Evolutionary conservation across 2,329 filamentous ascomycete genomes (phyloP), one percentile per base, ranked within the genome.

Genomic region (Phialophora expanda): DNA sequence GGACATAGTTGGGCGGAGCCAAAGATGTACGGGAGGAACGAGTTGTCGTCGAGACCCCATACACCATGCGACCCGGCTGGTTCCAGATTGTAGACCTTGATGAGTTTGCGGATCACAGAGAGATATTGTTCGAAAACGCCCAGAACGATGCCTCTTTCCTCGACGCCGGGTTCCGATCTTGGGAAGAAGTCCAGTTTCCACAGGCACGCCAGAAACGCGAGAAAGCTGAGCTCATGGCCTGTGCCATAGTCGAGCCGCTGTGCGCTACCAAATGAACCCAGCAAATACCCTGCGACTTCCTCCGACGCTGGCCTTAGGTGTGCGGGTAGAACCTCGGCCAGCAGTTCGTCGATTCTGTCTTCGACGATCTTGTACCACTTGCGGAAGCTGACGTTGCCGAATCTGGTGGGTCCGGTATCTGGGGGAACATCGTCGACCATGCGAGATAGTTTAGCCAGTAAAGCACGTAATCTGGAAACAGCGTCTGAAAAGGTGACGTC

Each of bases 1-100:
- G 92, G 89, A 9, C 90, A 90, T 48, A 96, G 83, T 76, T 99
- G 95, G 0, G 95, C 93, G 1, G 93, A 97, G 34, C 95, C 95
- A 70, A 98, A 93, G 64, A 99, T 92, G 77, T 98, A 99, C 0
- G 95, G 91, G 28, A 95, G 78, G 76, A 99, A 98, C 8, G 88
- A 93, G 78, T 99, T 94, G 77, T 99, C 95, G 76, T 99, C 95
- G n/a, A 99, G 84, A 22, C 95, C 95, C 95, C 95, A 99, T 22
- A 99, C 95, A 2, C 95, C 95, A 75, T 98, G 95, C 1, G 94
- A 96, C 2, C 95, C 95, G 5, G 95, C 95, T 3, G 95, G 95
- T 75, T 99, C 95, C 22, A 99, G 86, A 0, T 89, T 97, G 76
- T 98, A 99, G 2, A 89, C 94, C 58, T 92, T 82, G 72, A 99